Evolutionary conservation across 176 grass and related monocot species (phyloP).

Genomic region (sorghum (Sorghum bicolor)): Sorghum_bicolor_NCBIv3 NC_012870.2:8446501-8447000

Average conservation of each 20-base stretch:
- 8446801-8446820: slow-evolving; percentile 47
- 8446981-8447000: slow-evolving; percentile 57
- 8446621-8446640: slow-evolving; percentile 46
- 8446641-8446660: slow-evolving; percentile 63
- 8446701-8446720: slow-evolving; percentile 71
- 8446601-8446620: background rate
- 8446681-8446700: slow-evolving; percentile 57
- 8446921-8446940: slow-evolving; percentile 57
- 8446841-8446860: slow-evolving; percentile 83
- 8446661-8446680: slow-evolving; percentile 64
- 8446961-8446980: slow-evolving; percentile 79
- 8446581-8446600: background rate
- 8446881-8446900: slow-evolving; percentile 80
- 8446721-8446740: slow-evolving; percentile 81
- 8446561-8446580: background rate
- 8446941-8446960: slow-evolving; percentile 85
- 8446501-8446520: background rate
- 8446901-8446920: slow-evolving; percentile 80
- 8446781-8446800: slow-evolving; percentile 71
- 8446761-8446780: slow-evolving; percentile 75
- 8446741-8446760: slow-evolving; percentile 70
- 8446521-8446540: background rate
- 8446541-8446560: background rate
- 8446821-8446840: slow-evolving; percentile 86
- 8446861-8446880: slow-evolving; percentile 58